phyloP scores from a whole-genome alignment of 2,329 filamentous ascomycete species.

The Teratosphaeriaceae sp. region DNA sequence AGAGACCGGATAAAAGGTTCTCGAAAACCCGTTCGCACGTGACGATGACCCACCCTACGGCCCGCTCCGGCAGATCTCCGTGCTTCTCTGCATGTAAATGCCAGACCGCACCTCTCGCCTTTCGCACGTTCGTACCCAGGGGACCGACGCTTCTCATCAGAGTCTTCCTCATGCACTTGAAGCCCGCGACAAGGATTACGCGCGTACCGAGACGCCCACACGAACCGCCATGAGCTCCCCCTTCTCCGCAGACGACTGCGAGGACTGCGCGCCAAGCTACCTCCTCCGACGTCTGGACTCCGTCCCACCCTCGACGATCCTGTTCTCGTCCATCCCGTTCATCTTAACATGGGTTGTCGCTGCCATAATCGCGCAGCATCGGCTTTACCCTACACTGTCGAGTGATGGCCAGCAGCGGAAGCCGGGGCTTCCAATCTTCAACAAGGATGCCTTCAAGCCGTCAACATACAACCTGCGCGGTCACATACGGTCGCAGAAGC shows the following conservation, averaged over 20 bases:
- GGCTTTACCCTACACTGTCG: constrained; percentile 67
- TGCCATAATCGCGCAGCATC: constrained; percentile 56
- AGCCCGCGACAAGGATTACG: background rate
- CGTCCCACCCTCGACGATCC: constrained; percentile 42
- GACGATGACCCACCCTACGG: too few species aligned
- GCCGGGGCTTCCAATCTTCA: constrained; percentile 56
- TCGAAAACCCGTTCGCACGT: too few species aligned
- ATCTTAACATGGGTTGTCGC: constrained; percentile 61
- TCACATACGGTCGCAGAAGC: constrained; percentile 24
- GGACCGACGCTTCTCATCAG: background rate
- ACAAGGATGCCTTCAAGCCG: constrained; percentile 37
- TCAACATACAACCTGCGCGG: constrained; percentile 13
- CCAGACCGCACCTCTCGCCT: too few species aligned
- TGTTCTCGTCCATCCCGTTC: constrained; percentile 63
- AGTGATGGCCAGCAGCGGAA: constrained; percentile 46
- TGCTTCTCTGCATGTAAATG: background rate
- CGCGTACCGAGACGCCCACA: background rate
- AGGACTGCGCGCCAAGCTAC: constrained; percentile 52
- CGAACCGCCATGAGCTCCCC: constrained; percentile 1
- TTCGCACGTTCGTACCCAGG: too few species aligned
- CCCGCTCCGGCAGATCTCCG: background rate
- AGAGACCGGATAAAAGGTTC: too few species aligned
- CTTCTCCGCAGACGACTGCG: constrained; percentile 40
- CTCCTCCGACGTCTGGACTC: constrained; percentile 35
- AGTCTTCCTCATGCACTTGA: background rate